Evolutionary conservation across 352 stramenopile genomes (phyloP).

Genomic region (Achlya hypogyna): DNA sequence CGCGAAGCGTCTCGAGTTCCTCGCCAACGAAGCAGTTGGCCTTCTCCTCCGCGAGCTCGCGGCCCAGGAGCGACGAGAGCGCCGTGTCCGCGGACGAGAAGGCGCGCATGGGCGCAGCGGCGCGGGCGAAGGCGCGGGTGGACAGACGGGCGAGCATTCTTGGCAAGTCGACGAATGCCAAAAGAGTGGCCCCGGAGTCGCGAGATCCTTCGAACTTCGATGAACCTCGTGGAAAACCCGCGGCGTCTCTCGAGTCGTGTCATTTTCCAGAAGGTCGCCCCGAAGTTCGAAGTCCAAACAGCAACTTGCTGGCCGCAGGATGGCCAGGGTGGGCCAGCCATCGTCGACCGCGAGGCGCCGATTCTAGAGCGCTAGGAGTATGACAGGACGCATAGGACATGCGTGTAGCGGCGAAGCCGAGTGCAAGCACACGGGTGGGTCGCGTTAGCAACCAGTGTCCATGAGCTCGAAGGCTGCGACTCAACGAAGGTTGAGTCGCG

Average conservation of each 20-base stretch:
- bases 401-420: too few species aligned
- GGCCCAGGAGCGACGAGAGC: constrained; percentile 20
- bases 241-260: background rate
- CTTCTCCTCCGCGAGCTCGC: constrained; percentile 74
- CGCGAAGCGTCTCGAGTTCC: constrained; percentile 57
- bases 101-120: background rate
- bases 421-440: too few species aligned
- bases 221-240: background rate
- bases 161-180: background rate
- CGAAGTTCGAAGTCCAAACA: background rate
- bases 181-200: background rate
- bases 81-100: constrained; percentile 2
- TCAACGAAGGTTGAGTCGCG: too few species aligned
- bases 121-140: background rate
- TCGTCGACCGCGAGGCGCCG: too few species aligned
- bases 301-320: background rate
- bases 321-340: background rate
- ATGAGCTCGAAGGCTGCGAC: too few species aligned
- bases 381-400: too few species aligned
- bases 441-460: too few species aligned
- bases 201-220: background rate
- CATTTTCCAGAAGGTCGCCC: background rate
- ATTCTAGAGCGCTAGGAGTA: too few species aligned
- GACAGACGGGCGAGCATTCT: constrained; percentile 6
- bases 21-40: constrained; percentile 72